Conservation (phyloP, 768 basidiomycete species). For the Dentipellis fragilis region DNA sequence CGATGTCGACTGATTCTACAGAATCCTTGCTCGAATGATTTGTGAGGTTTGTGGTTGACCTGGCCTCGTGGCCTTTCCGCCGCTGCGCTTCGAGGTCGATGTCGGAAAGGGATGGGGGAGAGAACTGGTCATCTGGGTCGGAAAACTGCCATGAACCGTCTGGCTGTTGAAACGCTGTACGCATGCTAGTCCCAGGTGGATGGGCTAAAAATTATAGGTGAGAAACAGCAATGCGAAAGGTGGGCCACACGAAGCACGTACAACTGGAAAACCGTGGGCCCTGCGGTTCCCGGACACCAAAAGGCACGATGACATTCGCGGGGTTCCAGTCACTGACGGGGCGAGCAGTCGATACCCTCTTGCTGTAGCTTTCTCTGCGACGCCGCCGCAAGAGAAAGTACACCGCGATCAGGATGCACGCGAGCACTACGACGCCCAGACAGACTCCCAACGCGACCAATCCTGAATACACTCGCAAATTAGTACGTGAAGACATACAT, state of each 20-base stretch:
- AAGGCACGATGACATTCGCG: slow-evolving; percentile 2
- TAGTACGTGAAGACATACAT: not conserved
- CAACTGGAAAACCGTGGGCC: not conserved
- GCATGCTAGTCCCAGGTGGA: not conserved
- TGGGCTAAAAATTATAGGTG: not conserved
- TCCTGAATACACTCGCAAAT: not conserved
- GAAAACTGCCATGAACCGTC: not conserved
- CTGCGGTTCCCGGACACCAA: not conserved
- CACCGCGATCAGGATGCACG: not conserved
- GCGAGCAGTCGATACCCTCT: not conserved
- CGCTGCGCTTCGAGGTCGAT: slow-evolving; percentile 10
- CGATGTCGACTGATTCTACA: not conserved
- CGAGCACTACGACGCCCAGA: not conserved
- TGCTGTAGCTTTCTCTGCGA: not conserved
- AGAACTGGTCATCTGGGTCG: not conserved
- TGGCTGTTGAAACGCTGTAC: not conserved
- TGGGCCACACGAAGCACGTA: not conserved
- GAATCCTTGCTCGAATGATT: not conserved
- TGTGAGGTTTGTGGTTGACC: not conserved
- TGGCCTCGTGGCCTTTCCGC: not conserved
- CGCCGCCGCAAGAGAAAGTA: not conserved
- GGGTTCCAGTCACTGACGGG: not conserved
- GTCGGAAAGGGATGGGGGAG: not conserved
- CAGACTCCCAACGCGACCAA: not conserved
- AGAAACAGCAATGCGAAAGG: not conserved